These are phyloP conservation scores for Entomortierella parvispora DNA, from an alignment of 192 early-diverging fungal genomes.

Conservation along the genomic window DNA sequence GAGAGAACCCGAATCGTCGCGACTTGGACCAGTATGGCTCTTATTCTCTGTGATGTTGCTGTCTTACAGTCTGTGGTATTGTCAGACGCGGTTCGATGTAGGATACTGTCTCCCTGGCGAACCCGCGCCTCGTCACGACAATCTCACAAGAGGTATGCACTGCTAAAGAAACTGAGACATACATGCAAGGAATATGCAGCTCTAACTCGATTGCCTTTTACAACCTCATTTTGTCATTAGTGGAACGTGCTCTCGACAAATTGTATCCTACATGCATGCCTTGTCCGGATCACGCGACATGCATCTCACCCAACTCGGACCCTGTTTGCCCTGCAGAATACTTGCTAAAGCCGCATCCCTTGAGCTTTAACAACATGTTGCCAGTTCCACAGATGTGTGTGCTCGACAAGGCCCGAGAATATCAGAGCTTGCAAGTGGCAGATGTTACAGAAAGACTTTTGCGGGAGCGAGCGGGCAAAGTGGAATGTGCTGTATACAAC, in stretches of 20 bases:
- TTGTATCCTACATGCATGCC: constrained; percentile 52
- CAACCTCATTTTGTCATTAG: not conserved
- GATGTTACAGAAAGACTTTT: constrained; percentile 28
- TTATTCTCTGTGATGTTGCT: constrained; percentile 9
- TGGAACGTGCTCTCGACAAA: constrained; percentile 4
- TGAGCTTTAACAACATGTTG: constrained; percentile 36
- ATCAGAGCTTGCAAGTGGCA: constrained; percentile 34
- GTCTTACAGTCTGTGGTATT: constrained; percentile 34
- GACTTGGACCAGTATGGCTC: not conserved
- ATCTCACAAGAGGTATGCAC: not conserved
- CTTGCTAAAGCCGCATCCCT: constrained; percentile 23
- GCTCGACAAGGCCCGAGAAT: constrained; percentile 37
- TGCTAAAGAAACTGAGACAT: not conserved
- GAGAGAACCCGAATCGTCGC: not conserved
- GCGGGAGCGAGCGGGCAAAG: constrained; percentile 21
- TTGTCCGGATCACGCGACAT: constrained; percentile 49
- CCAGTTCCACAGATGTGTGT: constrained; percentile 42
- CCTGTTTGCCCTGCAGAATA: constrained; percentile 33
- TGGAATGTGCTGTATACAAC: constrained; percentile 24
- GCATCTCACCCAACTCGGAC: not conserved
- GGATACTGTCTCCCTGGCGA: constrained; percentile 27
- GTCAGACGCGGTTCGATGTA: constrained; percentile 31
- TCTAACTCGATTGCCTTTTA: not conserved
- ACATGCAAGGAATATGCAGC: no score
- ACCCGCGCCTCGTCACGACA: not conserved